These are phyloP conservation scores for Backusella westeae DNA, from an alignment of 192 early-diverging fungal genomes.

Conservation along the genomic window DNA sequence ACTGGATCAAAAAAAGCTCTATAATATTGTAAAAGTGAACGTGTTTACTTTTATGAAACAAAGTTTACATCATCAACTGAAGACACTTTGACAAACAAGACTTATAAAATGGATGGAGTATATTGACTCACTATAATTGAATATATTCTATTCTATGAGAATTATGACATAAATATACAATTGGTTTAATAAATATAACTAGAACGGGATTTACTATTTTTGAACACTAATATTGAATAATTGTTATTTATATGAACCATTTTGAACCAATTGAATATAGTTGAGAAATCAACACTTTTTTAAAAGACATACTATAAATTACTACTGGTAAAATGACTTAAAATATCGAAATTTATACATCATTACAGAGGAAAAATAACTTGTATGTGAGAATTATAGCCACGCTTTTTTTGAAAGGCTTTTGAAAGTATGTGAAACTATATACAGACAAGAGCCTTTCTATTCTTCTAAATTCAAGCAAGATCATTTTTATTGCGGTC, in stretches of 20 bases:
- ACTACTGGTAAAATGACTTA: not conserved
- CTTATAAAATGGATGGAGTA: not conserved
- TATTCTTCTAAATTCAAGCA: too few species aligned
- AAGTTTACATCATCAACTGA: not conserved
- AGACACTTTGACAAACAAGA: not conserved
- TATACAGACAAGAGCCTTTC: too few species aligned
- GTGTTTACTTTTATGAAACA: not conserved
- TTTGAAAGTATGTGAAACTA: too few species aligned
- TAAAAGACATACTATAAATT: not conserved
- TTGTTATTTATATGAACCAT: not conserved
- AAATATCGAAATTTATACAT: not conserved
- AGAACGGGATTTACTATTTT: not conserved
- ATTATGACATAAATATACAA: not conserved
- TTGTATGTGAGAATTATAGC: not conserved
- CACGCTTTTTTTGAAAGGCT: too few species aligned
- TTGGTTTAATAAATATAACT: not conserved
- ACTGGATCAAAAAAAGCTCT: not conserved
- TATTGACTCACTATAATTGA: not conserved
- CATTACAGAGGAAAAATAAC: not conserved
- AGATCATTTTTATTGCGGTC: too few species aligned
- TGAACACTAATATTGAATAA: not conserved
- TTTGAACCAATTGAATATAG: not conserved
- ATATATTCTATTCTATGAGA: not conserved
- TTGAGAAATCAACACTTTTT: not conserved
- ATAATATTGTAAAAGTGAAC: not conserved